These are phyloP conservation scores for Austroboletus olivaceoglutinosus DNA, from an alignment of 1,284 basidiomycete species.

Conservation along the genomic window DNA sequence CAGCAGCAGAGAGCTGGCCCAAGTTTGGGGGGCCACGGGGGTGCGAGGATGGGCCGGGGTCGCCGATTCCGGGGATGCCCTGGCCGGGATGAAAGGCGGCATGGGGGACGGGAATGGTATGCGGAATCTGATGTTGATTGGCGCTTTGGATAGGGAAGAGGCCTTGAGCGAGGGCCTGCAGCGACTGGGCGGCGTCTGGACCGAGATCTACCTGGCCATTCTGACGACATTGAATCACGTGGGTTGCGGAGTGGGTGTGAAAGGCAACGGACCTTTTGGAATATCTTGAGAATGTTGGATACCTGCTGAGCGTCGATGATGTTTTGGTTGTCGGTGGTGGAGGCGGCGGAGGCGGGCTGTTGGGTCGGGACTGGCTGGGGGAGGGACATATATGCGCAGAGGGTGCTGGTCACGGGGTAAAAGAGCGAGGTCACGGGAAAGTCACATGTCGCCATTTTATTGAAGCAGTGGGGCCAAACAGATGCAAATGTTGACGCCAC, in stretches of 20 bases:
- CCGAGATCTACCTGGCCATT: constrained; percentile 28
- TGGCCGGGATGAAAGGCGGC: constrained; percentile 13
- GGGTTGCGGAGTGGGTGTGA: no score
- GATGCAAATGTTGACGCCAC: constrained; percentile 23
- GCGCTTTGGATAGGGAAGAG: constrained; percentile 27
- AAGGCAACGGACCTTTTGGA: constrained; percentile 29
- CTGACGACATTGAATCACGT: constrained; percentile 29
- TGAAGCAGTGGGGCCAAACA: constrained; percentile 26
- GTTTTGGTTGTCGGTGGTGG: constrained; percentile 7
- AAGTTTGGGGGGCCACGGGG: constrained; percentile 67
- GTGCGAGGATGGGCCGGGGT: constrained; percentile 72
- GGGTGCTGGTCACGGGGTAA: constrained; percentile 36
- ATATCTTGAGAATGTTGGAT: constrained; percentile 27
- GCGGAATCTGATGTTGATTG: constrained; percentile 25
- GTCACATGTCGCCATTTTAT: constrained; percentile 36
- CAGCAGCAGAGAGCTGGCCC: constrained; percentile 53
- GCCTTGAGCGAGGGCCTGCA: constrained; percentile 32
- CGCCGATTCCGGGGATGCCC: constrained; percentile 40
- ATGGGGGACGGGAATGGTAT: constrained; percentile 23
- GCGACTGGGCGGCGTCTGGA: constrained; percentile 29
- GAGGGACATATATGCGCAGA: constrained; percentile 14
- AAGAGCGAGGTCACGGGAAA: constrained; percentile 35
- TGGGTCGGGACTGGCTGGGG: constrained; percentile 16
- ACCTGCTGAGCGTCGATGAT: constrained; percentile 30
- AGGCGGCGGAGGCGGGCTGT: constrained; percentile 12